Evolutionary conservation across 129 eudicot genomes (phyloP), one percentile per base, ranked within the genome.

Genomic region (Chrysanthemum lavandulifolium): DNA sequence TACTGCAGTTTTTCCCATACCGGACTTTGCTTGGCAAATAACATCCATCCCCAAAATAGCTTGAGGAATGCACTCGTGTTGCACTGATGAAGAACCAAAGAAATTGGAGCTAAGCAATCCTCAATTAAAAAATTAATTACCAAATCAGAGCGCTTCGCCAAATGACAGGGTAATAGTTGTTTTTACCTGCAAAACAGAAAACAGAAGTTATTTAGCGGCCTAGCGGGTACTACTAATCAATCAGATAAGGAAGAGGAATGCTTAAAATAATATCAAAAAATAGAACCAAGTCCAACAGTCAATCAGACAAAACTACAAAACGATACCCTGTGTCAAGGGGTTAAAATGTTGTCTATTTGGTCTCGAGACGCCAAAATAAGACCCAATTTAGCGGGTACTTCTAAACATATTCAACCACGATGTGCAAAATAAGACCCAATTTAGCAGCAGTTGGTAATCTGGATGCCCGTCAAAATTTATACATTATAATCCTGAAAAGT

Each of bases 31-130:
- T 94, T 94, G 99, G 79, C 99, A 94, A 66, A 94, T 87, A 48
- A 94, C 97, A 86, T 94, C 99, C 99, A 94, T 94, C 43, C 99
- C 99, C 88, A 94, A 74, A 40, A 90, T 94, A 74, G 99, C 99
- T 94, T 94, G 97, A 81, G 97, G 98, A 47, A 93, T 93, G 79
- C 98, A 93, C 74, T 93, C 97, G 73, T 93, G 98, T 93, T 93
- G 98, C 74, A 93, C 98, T 93, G 89, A 74, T 79, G 91, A 91
- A 86, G 84, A 89, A 86, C 91, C 85, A 93, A 87, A 87, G 56
- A 89, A 87, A 84, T 82, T 85, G 85, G 82, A 73, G 90, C 91
- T 73, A 87, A 83, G 82, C 84, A 85, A 82, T 86, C 97, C 86
- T 89, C 86, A 92, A 79, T 83, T 82, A 77, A 83, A 85, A 83